phyloP scores from a whole-genome alignment of 768 basidiomycete genomes.

The Chalciporus piperatus region DNA sequence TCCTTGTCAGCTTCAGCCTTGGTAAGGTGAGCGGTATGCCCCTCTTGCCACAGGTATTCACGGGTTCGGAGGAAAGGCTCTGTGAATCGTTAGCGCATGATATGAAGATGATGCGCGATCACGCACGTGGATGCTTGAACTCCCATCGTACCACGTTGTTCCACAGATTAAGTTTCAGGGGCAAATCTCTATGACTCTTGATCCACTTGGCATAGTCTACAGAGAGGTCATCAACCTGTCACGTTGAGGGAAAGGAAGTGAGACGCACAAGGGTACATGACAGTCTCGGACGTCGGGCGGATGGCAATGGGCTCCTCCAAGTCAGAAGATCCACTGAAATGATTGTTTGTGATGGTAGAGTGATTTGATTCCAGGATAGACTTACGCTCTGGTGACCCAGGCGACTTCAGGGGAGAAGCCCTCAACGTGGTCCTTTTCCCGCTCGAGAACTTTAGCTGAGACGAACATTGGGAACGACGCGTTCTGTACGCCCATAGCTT shows the following conservation, averaged over 20 bases:
- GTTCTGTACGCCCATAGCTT: constrained; percentile 93
- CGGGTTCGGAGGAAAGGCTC: constrained; percentile 99
- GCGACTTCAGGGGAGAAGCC: constrained; percentile 99
- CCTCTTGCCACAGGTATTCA: constrained; percentile 99
- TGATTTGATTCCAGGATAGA: constrained; percentile 10
- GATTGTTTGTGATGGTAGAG: neutral
- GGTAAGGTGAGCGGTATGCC: constrained; percentile 92
- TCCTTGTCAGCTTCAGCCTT: constrained; percentile 88
- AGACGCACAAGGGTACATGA: constrained; percentile 94
- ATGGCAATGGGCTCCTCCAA: constrained; percentile 98
- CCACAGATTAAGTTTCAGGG: constrained; percentile 97
- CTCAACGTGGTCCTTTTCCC: constrained; percentile 98
- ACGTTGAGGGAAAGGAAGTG: neutral
- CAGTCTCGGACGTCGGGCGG: constrained; percentile 96
- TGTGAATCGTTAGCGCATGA: constrained; percentile 25
- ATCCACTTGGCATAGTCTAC: constrained; percentile 99
- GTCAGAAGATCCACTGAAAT: constrained; percentile 77
- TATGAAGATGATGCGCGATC: constrained; percentile 4
- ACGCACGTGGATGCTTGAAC: constrained; percentile 95
- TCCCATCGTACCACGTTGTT: constrained; percentile 99
- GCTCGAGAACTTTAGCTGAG: constrained; percentile 85
- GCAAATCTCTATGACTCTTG: constrained; percentile 93
- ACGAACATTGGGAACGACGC: constrained; percentile 99
- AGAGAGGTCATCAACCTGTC: constrained; percentile 1
- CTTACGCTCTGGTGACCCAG: constrained; percentile 98